A percentile compares a stretch with the other conserved stretches of the same genome.
phyloP scores from a whole-genome alignment of 441 rosid species.

The Gossypium trilobum region DNA sequence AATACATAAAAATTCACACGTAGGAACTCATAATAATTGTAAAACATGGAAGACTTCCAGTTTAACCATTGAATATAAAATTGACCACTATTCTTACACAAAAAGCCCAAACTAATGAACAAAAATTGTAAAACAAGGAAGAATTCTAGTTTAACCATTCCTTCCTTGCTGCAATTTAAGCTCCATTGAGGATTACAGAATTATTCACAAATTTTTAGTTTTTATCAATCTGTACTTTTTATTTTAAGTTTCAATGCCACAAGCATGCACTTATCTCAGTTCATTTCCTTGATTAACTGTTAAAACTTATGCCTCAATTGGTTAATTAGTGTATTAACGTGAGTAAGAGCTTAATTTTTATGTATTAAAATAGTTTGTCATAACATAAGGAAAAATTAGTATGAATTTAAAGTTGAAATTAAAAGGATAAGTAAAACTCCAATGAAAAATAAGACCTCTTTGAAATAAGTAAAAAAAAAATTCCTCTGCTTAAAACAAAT shows the following conservation, averaged over 20 bases:
- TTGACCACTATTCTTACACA: not conserved
- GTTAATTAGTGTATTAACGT: not conserved
- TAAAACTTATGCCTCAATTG: conserved; percentile 21
- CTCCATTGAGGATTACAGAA: not conserved
- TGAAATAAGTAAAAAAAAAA: not conserved
- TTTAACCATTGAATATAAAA: not conserved
- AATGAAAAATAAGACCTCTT: not conserved
- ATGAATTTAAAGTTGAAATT: not conserved
- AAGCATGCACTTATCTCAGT: not conserved
- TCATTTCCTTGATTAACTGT: not conserved
- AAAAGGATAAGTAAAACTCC: not conserved
- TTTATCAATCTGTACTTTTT: not conserved
- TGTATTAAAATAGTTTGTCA: not conserved
- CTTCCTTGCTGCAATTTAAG: not conserved
- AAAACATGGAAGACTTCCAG: not conserved
- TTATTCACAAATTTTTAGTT: not conserved
- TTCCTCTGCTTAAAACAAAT: not conserved
- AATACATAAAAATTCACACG: not conserved
- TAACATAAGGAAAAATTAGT: not conserved
- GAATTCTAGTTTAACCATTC: not conserved
- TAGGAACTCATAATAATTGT: not conserved
- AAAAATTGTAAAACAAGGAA: not conserved
- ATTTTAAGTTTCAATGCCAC: not conserved
- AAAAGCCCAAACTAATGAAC: not conserved
- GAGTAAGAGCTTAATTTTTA: not conserved